A percentile compares a stretch with the other conserved stretches of the same genome.
Evolutionary conservation across 1,284 basidiomycete species (phyloP).

Genomic region (Wolfiporia cocos): DNA sequence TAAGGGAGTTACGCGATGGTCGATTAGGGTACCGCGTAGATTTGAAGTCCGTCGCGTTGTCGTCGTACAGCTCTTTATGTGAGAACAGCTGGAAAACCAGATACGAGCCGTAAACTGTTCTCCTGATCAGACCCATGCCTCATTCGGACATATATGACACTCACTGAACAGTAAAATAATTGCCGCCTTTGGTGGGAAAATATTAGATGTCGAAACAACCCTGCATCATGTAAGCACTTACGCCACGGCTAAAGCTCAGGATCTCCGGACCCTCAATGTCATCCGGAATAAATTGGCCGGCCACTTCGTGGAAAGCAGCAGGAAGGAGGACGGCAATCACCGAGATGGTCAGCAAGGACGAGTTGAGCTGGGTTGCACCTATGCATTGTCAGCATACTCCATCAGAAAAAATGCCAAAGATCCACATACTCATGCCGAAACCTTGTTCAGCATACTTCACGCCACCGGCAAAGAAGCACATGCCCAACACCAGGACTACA

Average conservation of each 20-base stretch:
- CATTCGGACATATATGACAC: slow-evolving; percentile 18
- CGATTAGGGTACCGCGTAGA: slow-evolving; percentile 32
- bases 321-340: slow-evolving; percentile 81
- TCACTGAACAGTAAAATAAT: slow-evolving; percentile 76
- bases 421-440: slow-evolving; percentile 55
- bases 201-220: slow-evolving; percentile 8
- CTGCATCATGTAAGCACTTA: slow-evolving; percentile 30
- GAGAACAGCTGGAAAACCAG: slow-evolving; percentile 85
- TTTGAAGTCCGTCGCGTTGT: slow-evolving; percentile 31
- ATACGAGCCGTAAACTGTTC: slow-evolving; percentile 62
- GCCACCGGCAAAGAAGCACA: slow-evolving; percentile 76
- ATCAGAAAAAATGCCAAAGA: neutral
- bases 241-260: slow-evolving; percentile 73
- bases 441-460: slow-evolving; percentile 66
- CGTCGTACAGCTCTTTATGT: slow-evolving; percentile 70
- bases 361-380: slow-evolving; percentile 77
- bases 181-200: slow-evolving; percentile 42
- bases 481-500: slow-evolving; percentile 76
- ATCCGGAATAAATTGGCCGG: slow-evolving; percentile 19
- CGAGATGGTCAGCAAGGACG: slow-evolving; percentile 72
- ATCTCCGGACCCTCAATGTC: slow-evolving; percentile 42
- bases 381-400: slow-evolving; percentile 3
- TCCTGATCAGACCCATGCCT: slow-evolving; percentile 4
- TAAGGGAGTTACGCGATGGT: no score
- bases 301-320: slow-evolving; percentile 44